Evolutionary conservation across 23 red algal genomes (phyloP), one percentile per base, ranked within the genome.

Genomic region (Gracilaria domingensis): DNA sequence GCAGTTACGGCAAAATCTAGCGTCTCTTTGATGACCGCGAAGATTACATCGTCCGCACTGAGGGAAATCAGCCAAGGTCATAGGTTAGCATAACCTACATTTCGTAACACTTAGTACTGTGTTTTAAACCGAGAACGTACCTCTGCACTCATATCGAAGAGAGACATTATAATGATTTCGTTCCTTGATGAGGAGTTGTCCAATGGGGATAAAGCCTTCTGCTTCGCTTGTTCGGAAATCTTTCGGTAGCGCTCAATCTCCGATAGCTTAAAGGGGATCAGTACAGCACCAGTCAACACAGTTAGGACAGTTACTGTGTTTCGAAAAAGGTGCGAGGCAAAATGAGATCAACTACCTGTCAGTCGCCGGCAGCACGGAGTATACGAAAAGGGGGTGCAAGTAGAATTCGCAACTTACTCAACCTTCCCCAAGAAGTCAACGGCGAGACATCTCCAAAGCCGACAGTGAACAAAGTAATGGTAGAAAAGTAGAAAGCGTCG

Each of bases 401-500:
- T 16, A 29, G 34, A 12, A 2, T 25, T 45, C 7, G 25, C 23
- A 47, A 81, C 87, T 13, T 90, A 90, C 75, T 51, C n/a, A 74
- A 1, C 24, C 75, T 60, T 69, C 87, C 87, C 57, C 62, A 73
- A 13, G 39, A 37, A 45, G 80, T 84, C 48, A 92, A 30, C 13
- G 89, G 89, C 61, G 79, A 51, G 11, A 92, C 78, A 75, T 92
- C 89, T 38, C 89, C 89, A 61, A 59, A 84, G 48, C 89, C 89
- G 26, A 92, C 89, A 12, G 89, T 92, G 47, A 84, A 84, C 20
- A 92, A 62, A 29, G 89, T 92, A 44, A 84, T 50, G 12, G 80
- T 92, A 23, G 89, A 83, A 57, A 75, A 92, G 73, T 92, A 92
- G 40, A 92, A 92, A 51, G 89, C 89, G 45, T 83, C 89, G 51